These are phyloP conservation scores for Periconia digitata DNA, from an alignment of 2,329 filamentous ascomycete genomes.

Conservation along the genomic window DNA sequence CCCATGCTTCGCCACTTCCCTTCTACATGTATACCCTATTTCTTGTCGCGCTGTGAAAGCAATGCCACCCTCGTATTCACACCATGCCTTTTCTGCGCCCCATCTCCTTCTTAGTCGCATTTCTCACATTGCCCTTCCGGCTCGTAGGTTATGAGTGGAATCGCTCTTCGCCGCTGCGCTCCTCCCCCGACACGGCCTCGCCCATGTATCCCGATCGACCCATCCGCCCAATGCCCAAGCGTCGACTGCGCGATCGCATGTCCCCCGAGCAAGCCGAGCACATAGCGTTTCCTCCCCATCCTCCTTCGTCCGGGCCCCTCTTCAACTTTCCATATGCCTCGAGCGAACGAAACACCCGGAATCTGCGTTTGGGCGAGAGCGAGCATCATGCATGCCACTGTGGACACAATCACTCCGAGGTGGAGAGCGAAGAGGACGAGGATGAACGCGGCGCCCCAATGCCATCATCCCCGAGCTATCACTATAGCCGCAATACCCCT, in stretches of 20 bases:
- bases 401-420: slow-evolving; percentile 50
- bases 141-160: slow-evolving; percentile 46
- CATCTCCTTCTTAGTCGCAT: slow-evolving; percentile 20
- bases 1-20: slow-evolving; percentile 9
- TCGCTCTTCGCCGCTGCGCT: slow-evolving; percentile 43
- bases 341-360: slow-evolving; percentile 29
- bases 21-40: slow-evolving; percentile 11
- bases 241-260: slow-evolving; percentile 81
- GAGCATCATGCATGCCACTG: slow-evolving; percentile 53
- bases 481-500: slow-evolving; percentile 36
- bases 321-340: slow-evolving; percentile 68
- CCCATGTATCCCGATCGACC: slow-evolving; percentile 84
- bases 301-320: slow-evolving; percentile 69
- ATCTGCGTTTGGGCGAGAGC: slow-evolving; percentile 52
- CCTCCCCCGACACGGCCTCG: slow-evolving; percentile 70
- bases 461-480: slow-evolving; percentile 44
- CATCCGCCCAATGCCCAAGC: slow-evolving; percentile 88
- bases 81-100: slow-evolving; percentile 18
- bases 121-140: slow-evolving; percentile 38
- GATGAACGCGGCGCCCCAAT: slow-evolving; percentile 47
- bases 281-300: slow-evolving; percentile 78
- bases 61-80: no score
- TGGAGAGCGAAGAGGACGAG: slow-evolving; percentile 62
- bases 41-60: no score
- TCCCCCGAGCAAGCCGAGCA: slow-evolving; percentile 81